A percentile compares a stretch with the other conserved stretches of the same genome.
Evolutionary conservation across 768 basidiomycete genomes (phyloP).

Genomic region (Paxillus rubicundulus): DNA sequence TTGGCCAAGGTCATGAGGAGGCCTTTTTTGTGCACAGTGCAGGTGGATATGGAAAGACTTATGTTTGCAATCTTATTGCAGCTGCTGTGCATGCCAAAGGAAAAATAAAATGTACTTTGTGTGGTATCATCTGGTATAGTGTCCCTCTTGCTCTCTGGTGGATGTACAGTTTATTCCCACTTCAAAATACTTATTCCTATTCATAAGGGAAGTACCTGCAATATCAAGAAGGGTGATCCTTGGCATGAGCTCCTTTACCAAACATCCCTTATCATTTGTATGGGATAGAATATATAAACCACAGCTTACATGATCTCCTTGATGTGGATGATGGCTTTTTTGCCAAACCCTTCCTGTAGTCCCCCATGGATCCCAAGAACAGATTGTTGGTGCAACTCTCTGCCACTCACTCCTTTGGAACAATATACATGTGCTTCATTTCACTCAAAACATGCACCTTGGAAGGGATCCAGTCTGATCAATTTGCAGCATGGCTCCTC

Average conservation of each 20-base stretch:
- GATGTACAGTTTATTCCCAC: constrained; percentile 44
- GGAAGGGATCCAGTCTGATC: constrained; percentile 29
- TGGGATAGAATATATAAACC: constrained; percentile 40
- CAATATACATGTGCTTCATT: constrained; percentile 33
- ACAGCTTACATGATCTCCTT: constrained; percentile 34
- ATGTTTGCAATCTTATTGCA: too few species aligned
- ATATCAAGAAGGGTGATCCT: too few species aligned
- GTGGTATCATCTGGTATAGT: constrained; percentile 52
- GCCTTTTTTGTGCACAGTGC: too few species aligned
- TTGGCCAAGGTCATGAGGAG: too few species aligned
- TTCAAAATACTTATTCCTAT: constrained; percentile 47
- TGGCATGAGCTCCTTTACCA: constrained; percentile 32
- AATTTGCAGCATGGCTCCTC: too few species aligned
- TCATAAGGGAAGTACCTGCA: too few species aligned
- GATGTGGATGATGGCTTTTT: constrained; percentile 19
- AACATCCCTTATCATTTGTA: constrained; percentile 39
- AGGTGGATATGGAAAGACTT: too few species aligned
- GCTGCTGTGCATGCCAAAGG: too few species aligned
- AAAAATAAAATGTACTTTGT: constrained; percentile 41
- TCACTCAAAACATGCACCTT: constrained; percentile 42
- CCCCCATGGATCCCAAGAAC: too few species aligned
- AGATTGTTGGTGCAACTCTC: too few species aligned
- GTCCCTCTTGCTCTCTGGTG: constrained; percentile 40
- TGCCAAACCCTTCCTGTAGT: too few species aligned
- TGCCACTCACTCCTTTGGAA: constrained; percentile 35